Percentiles rank a stretch among this genome's conserved stretches.
phyloP scores from a whole-genome alignment of 2,329 filamentous ascomycete species.

The Phialemonium atrogriseum region DNA sequence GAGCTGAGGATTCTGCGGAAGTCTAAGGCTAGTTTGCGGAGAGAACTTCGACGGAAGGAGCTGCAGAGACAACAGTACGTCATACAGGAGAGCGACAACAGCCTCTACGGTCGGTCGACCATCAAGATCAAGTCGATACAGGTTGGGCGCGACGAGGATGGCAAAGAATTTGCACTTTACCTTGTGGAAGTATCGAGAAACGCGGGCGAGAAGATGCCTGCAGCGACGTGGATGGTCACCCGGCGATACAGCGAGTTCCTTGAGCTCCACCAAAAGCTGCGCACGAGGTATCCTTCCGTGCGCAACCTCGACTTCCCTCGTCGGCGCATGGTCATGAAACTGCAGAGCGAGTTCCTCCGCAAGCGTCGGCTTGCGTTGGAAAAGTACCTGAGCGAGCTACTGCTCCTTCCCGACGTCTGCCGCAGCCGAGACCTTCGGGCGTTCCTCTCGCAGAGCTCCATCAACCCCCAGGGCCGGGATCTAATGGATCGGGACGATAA shows the following conservation, averaged over 20 bases:
- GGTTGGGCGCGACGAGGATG: slow-evolving; percentile 84
- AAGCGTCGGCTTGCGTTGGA: slow-evolving; percentile 80
- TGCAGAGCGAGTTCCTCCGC: slow-evolving; percentile 91
- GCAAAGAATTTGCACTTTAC: slow-evolving; percentile 88
- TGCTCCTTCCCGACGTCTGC: slow-evolving; percentile 86
- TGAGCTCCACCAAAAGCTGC: slow-evolving; percentile 83
- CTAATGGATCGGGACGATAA: slow-evolving; percentile 54
- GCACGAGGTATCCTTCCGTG: slow-evolving; percentile 78
- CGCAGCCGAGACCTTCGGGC: slow-evolving; percentile 85
- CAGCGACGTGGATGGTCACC: slow-evolving; percentile 90
- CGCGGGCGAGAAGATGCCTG: slow-evolving; percentile 90
- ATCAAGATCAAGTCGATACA: slow-evolving; percentile 89
- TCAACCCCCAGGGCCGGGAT: slow-evolving; percentile 50
- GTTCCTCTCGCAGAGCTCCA: slow-evolving; percentile 84
- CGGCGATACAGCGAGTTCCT: slow-evolving; percentile 95
- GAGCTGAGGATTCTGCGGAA: slow-evolving; percentile 89
- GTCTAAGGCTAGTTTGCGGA: slow-evolving; percentile 84
- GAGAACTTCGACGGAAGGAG: slow-evolving; percentile 89
- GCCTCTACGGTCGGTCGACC: slow-evolving; percentile 82
- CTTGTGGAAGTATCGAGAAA: slow-evolving; percentile 85
- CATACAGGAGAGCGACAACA: slow-evolving; percentile 96
- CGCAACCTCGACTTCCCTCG: slow-evolving; percentile 86
- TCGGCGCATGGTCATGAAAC: slow-evolving; percentile 87
- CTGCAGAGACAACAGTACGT: slow-evolving; percentile 95
- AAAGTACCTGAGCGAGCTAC: slow-evolving; percentile 71